Evolutionary conservation across 805 yeast species (phyloP).

Genomic region (Ogataea paraovalis): DNA sequence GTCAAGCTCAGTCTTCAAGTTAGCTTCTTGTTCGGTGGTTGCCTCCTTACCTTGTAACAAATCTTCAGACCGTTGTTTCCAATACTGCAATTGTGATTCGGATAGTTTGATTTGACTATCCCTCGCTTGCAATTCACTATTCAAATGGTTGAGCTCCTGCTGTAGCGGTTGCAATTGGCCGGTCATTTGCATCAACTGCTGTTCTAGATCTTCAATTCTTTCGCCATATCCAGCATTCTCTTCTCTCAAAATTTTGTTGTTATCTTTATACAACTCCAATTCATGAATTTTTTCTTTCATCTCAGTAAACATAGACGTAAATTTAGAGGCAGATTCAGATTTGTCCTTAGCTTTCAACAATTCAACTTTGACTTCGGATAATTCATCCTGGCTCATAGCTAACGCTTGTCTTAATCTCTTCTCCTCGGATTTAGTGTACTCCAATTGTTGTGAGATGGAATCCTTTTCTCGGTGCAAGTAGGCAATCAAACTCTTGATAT

Average conservation of each 20-base stretch:
- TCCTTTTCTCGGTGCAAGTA: conserved; percentile 76
- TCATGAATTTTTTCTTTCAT: conserved; percentile 28
- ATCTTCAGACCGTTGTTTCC: conserved; percentile 52
- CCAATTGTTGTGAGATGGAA: conserved; percentile 55
- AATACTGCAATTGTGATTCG: conserved; percentile 52
- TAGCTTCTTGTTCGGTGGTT: conserved; percentile 15
- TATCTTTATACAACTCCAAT: conserved; percentile 28
- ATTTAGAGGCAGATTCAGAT: conserved; percentile 18
- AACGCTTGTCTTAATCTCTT: conserved; percentile 49
- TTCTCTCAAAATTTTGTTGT: conserved; percentile 21
- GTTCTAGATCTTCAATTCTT: conserved; percentile 15
- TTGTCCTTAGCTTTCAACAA: conserved; percentile 31
- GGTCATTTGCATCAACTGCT: conserved; percentile 5
- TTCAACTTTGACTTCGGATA: conserved; percentile 50
- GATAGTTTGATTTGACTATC: conserved; percentile 44
- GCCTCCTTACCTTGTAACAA: conserved; percentile 31
- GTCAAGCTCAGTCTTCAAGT: conserved; percentile 23
- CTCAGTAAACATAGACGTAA: conserved; percentile 17
- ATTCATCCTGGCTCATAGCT: conserved; percentile 42
- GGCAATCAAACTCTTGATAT: conserved; percentile 50
- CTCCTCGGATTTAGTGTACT: conserved; percentile 49
- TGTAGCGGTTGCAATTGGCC: conserved; percentile 12
- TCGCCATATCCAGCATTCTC: conserved; percentile 16
- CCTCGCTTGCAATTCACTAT: conserved; percentile 39
- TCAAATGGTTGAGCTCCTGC: conserved; percentile 14